phyloP scores from a whole-genome alignment of 2,329 filamentous ascomycete species.

The Periglandula ipomoeae region DNA sequence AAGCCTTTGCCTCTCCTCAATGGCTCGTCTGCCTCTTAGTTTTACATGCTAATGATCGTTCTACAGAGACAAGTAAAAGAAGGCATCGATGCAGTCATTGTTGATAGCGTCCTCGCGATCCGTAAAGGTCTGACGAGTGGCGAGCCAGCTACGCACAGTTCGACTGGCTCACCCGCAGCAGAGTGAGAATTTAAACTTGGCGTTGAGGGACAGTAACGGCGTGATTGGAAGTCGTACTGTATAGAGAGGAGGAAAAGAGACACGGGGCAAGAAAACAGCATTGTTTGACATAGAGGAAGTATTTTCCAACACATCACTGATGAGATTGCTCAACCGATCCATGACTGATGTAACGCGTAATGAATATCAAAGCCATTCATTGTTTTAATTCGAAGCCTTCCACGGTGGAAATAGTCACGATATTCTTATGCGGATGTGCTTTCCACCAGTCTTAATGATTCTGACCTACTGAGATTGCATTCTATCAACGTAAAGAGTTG shows the following conservation, averaged over 20 bases:
- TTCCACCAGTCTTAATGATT: too few relatives aligned
- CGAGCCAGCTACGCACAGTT: conserved; percentile 12
- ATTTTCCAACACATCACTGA: background rate
- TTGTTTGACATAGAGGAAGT: background rate
- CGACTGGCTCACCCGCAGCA: background rate
- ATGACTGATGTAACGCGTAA: background rate
- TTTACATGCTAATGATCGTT: conserved; percentile 8
- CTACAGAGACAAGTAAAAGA: conserved; percentile 76
- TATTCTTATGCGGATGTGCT: too few relatives aligned
- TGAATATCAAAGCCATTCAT: background rate
- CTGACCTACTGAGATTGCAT: too few relatives aligned
- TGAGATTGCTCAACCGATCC: background rate
- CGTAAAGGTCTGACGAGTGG: conserved; percentile 68
- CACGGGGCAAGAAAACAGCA: background rate
- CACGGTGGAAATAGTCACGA: too few relatives aligned
- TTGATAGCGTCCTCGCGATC: conserved; percentile 89
- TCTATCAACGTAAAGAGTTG: too few relatives aligned
- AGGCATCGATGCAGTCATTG: conserved; percentile 95
- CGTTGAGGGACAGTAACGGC: background rate
- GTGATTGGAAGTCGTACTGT: background rate
- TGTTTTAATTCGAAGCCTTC: too few relatives aligned
- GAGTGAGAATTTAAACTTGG: background rate
- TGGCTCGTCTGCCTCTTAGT: background rate
- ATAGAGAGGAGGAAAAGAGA: too few relatives aligned
- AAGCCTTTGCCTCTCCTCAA: conserved; percentile 11